Evolutionary conservation across 2,329 filamentous ascomycete genomes (phyloP), one percentile per base, ranked within the genome.

Genomic region (Scedosporium aurantiacum): DNA sequence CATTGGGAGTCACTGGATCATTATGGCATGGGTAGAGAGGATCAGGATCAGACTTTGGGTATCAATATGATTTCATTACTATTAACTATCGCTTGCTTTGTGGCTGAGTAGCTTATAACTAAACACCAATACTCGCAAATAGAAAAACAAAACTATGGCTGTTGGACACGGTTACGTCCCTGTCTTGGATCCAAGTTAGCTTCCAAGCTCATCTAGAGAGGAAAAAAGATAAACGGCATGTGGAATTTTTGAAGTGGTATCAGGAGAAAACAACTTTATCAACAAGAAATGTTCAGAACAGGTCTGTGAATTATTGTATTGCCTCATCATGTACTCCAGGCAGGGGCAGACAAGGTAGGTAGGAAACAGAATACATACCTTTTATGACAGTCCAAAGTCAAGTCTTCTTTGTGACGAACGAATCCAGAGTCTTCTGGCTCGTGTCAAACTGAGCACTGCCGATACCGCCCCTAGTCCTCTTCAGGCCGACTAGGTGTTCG

Each of bases 381-480:
- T 8, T 58, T 52, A 23, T 7, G 47, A 21, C 7, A n/a, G 28
- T 14, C 10, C 14, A 12, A 18, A 18, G 21, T 32, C 47, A 57
- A 21, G 27, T 14, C 45, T 59, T 45, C 69, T 81, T 82, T 68
- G 86, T 85, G 72, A 96, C 92, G 75, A 94, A 96, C 0, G 82
- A 81, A 55, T 90, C 84, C 67, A 97, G 82, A 18, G 82, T 90
- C 68, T 82, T 86, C 72, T 96, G 92, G 56, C 80, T 85, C 10
- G 82, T 79, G 70, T 97, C 91, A 69, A 90, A 86, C 61, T 81
- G 80, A 45, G 88, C 81, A 67, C 88, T 94, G 61, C 91, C 91
- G 62, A 96, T 88, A 3, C 91, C 91, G 32, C 90, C 90, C 25
- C 87, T 79, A 7, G 90, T 93, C 72, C 90, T 88, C 71, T 87